A percentile compares a stretch with the other conserved stretches of the same genome.
Conservation (phyloP, 805 yeast genomes). For the Sugiyamaella marilandica region DNA sequence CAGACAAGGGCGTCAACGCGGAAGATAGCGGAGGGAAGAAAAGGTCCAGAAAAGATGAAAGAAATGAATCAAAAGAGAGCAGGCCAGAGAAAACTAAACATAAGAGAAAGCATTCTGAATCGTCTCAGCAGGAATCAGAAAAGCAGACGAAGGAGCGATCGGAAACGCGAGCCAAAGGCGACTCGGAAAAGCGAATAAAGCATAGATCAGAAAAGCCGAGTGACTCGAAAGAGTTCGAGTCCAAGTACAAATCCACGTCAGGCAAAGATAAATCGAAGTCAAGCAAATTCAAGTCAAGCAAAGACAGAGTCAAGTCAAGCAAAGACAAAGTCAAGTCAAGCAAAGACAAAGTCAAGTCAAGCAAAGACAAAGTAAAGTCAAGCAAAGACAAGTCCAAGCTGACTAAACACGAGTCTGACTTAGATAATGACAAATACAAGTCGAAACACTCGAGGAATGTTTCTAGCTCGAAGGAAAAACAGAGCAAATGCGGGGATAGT, state of each 20-base stretch:
- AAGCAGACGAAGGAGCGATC: constrained; percentile 12
- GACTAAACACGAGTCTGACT: no score
- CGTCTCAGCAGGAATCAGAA: neutral
- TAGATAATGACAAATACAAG: no score
- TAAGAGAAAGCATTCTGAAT: constrained; percentile 1
- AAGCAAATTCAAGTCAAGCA: neutral
- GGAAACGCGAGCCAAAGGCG: constrained; percentile 9
- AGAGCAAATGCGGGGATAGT: constrained; percentile 2
- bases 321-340: no score
- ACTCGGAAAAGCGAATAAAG: constrained; percentile 4
- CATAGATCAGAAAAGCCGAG: constrained; percentile 1
- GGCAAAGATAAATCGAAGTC: constrained; percentile 9
- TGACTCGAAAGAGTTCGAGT: constrained; percentile 9
- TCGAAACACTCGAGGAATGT: no score
- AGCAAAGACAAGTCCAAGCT: no score
- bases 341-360: no score
- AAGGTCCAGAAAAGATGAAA: constrained; percentile 3
- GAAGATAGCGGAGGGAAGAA: constrained; percentile 1
- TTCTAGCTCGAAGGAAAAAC: constrained; percentile 4
- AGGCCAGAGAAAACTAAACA: constrained; percentile 7
- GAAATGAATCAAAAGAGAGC: constrained; percentile 7
- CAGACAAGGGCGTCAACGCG: neutral
- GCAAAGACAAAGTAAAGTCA: no score
- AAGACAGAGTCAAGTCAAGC: no score
- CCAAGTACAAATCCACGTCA: constrained; percentile 11